Conservation (phyloP, 1,284 basidiomycete species). For the Cryptococcus floricola region DNA sequence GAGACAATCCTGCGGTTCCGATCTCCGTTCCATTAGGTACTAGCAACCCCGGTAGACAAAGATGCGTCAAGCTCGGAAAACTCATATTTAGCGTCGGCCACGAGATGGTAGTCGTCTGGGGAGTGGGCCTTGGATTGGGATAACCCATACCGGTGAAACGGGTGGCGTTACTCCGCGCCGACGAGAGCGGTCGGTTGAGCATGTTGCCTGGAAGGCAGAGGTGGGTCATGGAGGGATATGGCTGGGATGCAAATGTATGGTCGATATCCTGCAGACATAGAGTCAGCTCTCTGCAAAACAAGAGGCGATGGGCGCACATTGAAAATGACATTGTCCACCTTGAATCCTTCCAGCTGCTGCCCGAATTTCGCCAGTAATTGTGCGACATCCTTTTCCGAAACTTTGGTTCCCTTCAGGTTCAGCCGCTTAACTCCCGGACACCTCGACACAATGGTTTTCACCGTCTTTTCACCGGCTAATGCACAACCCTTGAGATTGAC, state of each 20-base stretch:
- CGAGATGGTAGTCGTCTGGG: slow-evolving; percentile 9
- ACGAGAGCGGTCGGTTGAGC: background rate
- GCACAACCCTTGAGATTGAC: slow-evolving; percentile 34
- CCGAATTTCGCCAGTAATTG: slow-evolving; percentile 22
- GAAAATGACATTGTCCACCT: slow-evolving; percentile 22
- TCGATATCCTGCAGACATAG: slow-evolving; percentile 6
- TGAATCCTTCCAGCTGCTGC: slow-evolving; percentile 22
- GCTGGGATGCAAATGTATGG: slow-evolving; percentile 15
- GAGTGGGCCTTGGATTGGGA: slow-evolving; percentile 14
- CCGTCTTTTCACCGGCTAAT: slow-evolving; percentile 12
- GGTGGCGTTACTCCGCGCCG: background rate
- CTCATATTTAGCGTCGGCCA: slow-evolving; percentile 13
- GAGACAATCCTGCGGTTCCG: slow-evolving; percentile 1
- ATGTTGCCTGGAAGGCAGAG: slow-evolving; percentile 20
- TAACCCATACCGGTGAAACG: slow-evolving; percentile 2
- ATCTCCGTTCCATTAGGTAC: slow-evolving; percentile 14
- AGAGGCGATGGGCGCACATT: slow-evolving; percentile 15
- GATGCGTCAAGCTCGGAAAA: slow-evolving; percentile 30
- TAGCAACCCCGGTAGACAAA: slow-evolving; percentile 23
- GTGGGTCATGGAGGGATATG: slow-evolving; percentile 23
- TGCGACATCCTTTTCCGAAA: slow-evolving; percentile 19
- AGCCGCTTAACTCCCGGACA: slow-evolving; percentile 14
- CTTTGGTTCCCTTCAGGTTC: slow-evolving; percentile 32
- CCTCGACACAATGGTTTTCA: slow-evolving; percentile 18
- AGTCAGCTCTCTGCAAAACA: background rate